These are phyloP conservation scores for Ceratocystis cacaofunesta DNA, from an alignment of 2,329 filamentous ascomycete species.

Conservation along the genomic window DNA sequence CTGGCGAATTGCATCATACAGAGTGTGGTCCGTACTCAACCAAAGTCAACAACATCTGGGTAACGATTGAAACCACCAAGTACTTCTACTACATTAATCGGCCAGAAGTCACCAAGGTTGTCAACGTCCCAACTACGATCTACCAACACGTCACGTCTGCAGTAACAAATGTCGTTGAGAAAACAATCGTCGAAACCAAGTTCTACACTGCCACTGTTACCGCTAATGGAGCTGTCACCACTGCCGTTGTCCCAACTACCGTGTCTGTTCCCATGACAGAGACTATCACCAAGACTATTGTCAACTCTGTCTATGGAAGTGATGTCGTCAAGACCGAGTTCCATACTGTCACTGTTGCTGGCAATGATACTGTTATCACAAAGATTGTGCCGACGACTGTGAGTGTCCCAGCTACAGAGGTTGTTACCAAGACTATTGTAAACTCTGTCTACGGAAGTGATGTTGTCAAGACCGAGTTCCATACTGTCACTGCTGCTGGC, in stretches of 20 bases:
- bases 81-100: slow-evolving; percentile 18
- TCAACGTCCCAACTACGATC: neutral
- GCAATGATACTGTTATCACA: neutral
- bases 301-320: neutral
- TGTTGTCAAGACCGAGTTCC: neutral
- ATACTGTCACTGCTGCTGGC: neutral
- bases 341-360: neutral
- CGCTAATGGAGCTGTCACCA: neutral
- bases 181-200: neutral
- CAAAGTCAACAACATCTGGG: slow-evolving; percentile 18
- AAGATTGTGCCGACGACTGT: neutral
- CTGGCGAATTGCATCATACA: slow-evolving; percentile 10
- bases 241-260: neutral
- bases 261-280: slow-evolving; percentile 1
- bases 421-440: neutral
- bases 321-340: neutral
- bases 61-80: slow-evolving; percentile 18
- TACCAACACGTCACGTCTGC: slow-evolving; percentile 8
- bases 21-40: slow-evolving; percentile 5
- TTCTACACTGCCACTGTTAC: slow-evolving; percentile 2
- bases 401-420: slow-evolving; percentile 5
- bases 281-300: neutral
- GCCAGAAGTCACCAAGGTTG: slow-evolving; percentile 11
- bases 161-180: slow-evolving; percentile 6
- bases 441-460: neutral